Evolutionary conservation across 352 stramenopile species (phyloP), one percentile per base, ranked within the genome.

Genomic region (Phytophthora lateralis): DNA sequence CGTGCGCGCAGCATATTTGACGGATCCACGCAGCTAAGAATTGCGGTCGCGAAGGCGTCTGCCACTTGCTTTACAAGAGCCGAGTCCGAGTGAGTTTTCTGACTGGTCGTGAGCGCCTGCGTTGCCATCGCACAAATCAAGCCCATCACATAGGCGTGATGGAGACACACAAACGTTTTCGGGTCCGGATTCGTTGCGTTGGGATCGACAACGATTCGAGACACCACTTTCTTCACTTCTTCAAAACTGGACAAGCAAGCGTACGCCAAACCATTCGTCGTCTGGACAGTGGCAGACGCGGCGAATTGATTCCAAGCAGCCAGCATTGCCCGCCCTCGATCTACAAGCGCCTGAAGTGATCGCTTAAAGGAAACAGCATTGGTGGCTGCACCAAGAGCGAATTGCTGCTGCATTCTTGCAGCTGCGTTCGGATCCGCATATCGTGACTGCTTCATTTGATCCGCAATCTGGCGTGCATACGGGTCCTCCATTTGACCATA

Each of bases 121-220:
- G 82, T 88, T 14, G 82, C 71, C 76, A 92, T 90, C 1, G 82
- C 86, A 55, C 81, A 92, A 35, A 95, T 77, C 18, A 95, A 56
- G 37, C 83, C 85, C 53, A 91, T 75, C 6, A 95, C 82, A 54
- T 82, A 91, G 3, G 85, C 80, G 42, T 95, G 87, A 38, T 95
- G 87, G 1, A 95, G 67, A 29, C 83, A 90, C 2, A 91, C 85
- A 60, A 95, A 93, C 2, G 82, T 90, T 44, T 73, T 77, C 0
- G 60, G 62, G 49, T 90, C 81, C 1, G 77, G 81, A 51, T 70
- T 52, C 2, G 59, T 57, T 11, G 71, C 64, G 27, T 61, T 82
- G 7, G 80, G 67, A 37, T 91, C 74, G 4, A 76, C 55, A 43
- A 90, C 65, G 24, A 93, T 69, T n/a, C 81, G 76, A 11, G 82